A percentile compares a stretch with the other conserved stretches of the same genome.
These are phyloP conservation scores for Solanum hybrid DNA, from an alignment of 305 asterid species.

Conservation along the genomic window DNA sequence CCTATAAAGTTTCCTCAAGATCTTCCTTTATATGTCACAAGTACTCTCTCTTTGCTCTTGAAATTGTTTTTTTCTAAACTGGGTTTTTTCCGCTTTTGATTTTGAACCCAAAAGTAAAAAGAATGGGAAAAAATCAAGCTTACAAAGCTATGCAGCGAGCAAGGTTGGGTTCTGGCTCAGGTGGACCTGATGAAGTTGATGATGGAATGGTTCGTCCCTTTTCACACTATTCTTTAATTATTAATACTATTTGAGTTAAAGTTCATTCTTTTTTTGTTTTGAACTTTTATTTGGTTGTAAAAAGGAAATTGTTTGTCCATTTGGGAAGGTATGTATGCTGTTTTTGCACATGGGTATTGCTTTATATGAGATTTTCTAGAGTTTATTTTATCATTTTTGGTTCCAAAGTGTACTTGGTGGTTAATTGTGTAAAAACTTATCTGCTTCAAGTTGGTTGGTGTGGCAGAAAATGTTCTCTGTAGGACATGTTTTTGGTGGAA, in stretches of 20 bases:
- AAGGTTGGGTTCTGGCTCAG: slow-evolving; percentile 66
- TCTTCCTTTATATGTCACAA: not conserved
- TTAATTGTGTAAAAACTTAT: not conserved
- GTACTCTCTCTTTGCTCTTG: not conserved
- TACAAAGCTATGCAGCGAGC: slow-evolving; percentile 94
- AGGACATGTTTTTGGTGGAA: not conserved
- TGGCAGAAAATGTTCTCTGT: not conserved
- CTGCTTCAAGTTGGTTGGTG: not conserved
- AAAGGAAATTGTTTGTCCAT: not conserved
- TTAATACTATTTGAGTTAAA: not conserved
- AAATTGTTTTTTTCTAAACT: not conserved
- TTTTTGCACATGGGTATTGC: not conserved
- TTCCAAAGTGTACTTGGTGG: not conserved
- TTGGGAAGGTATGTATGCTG: not conserved
- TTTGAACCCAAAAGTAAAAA: not conserved
- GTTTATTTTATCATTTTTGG: not conserved
- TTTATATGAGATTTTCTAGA: not conserved
- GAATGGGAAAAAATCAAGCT: slow-evolving; percentile 89
- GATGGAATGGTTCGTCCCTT: slow-evolving; percentile 94
- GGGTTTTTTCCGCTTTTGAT: not conserved
- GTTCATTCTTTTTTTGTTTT: not conserved
- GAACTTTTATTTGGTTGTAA: not conserved
- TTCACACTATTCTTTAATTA: slow-evolving; percentile 26
- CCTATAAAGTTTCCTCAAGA: slow-evolving; percentile 7
- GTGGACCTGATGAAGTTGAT: slow-evolving; percentile 71